Evolutionary conservation across 495 filamentous ascomycete genomes (phyloP), one percentile per base, ranked within the genome.

Genomic region (Oidiodendron maius): DNA sequence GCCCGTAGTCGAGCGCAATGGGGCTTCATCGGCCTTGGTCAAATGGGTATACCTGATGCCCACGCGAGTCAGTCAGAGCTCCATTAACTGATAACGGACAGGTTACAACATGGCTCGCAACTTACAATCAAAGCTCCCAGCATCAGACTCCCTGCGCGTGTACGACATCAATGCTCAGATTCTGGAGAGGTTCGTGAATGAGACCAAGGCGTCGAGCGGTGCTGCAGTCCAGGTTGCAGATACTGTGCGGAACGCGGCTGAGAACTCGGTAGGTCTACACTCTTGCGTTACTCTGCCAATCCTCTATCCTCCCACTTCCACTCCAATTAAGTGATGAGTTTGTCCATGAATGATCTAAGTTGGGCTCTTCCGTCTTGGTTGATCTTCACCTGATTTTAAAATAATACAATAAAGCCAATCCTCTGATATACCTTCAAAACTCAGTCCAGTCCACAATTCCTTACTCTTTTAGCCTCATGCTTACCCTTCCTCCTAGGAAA

Each of bases 101-200:
- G 87, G 87, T 2, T 91, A 86, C 48, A 81, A 86, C 55, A 94
- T 95, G 89, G 89, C 89, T n/a, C 80, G 77, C 61, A 95, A 93
- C 57, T 70, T 95, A 1, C 84, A 87, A 52, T 71, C 80, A 21
- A 91, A 90, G 58, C 78, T 93, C 9, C 71, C 86, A 3, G 71
- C 77, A 1, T 69, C 64, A 17, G 89, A 94, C 61, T 83, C 72
- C 2, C 50, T 95, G 13, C 68, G 80, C 18, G 62, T 95, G 16
- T 85, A 81, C 48, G 89, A 95, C 61, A 80, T 90, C 56, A 91
- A 93, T 55, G 61, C 69, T 20, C 71, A 73, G 35, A 74, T 79
- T 1, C 71, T 74, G 13, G 61, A 74, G 43, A 72, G 69, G 48
- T 84, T 93, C 56, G 71, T 74, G 11, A 57, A 75, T 13, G 84